Evolutionary conservation across 1,284 basidiomycete species (phyloP).

Genomic region (Erythrobasidium hasegawianum): DNA sequence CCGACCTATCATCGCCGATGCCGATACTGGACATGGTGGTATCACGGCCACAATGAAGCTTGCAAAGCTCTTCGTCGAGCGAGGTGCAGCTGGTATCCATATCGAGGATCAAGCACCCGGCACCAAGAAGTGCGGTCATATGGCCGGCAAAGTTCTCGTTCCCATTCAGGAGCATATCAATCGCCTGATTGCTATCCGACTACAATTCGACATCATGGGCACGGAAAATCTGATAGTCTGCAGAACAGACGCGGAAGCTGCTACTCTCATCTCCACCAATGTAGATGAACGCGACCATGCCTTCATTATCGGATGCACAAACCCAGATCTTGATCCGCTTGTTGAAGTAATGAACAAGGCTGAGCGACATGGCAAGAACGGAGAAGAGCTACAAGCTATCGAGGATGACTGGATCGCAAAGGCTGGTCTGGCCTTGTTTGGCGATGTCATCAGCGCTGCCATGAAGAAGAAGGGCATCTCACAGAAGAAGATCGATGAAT

Average conservation of each 20-base stretch:
- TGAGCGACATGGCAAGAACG: conserved; percentile 72
- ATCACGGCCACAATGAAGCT: conserved; percentile 67
- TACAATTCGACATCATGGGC: conserved; percentile 76
- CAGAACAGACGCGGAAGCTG: conserved; percentile 79
- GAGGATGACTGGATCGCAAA: conserved; percentile 80
- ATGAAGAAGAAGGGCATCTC: conserved; percentile 62
- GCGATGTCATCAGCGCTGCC: conserved; percentile 67
- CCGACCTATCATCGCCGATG: conserved; percentile 52
- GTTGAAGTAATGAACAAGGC: conserved; percentile 79
- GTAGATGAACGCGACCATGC: conserved; percentile 94
- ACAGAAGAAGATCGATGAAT: conserved; percentile 53
- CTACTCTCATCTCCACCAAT: conserved; percentile 93
- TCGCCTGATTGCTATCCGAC: conserved; percentile 68
- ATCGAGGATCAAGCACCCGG: conserved; percentile 73
- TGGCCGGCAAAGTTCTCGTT: conserved; percentile 70
- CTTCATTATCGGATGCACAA: conserved; percentile 91
- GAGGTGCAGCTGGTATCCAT: conserved; percentile 57
- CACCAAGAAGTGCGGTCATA: conserved; percentile 64
- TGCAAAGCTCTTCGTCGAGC: conserved; percentile 73
- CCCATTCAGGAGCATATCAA: conserved; percentile 73
- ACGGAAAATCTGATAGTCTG: conserved; percentile 71
- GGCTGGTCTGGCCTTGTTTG: conserved; percentile 77
- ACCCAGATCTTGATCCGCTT: conserved; percentile 64
- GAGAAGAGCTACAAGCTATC: conserved; percentile 73
- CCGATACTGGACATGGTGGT: conserved; percentile 59